Percentiles rank a stretch among this genome's conserved stretches.
Conservation (phyloP, 352 stramenopile genomes). For the Globisporangium takayamanum region DNA sequence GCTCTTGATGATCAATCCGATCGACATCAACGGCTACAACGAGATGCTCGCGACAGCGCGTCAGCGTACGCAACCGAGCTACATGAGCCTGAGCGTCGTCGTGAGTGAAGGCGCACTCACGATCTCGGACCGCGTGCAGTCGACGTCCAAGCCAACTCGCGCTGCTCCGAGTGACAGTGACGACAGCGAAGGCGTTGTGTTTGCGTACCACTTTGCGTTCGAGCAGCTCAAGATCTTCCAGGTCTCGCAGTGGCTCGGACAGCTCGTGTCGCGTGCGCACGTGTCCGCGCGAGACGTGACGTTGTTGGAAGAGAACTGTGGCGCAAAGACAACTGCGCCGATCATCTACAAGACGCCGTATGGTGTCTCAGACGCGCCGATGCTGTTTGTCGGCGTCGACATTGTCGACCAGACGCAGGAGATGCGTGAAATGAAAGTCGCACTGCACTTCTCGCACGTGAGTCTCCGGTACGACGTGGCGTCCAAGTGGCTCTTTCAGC, state of each 20-base stretch:
- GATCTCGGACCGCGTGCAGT: slow-evolving; percentile 42
- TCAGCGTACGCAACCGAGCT: slow-evolving; percentile 59
- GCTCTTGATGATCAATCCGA: slow-evolving; percentile 82
- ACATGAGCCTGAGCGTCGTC: slow-evolving; percentile 67
- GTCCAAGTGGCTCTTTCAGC: slow-evolving; percentile 76
- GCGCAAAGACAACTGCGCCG: slow-evolving; percentile 33
- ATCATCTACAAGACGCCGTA: slow-evolving; percentile 83
- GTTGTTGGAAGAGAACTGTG: slow-evolving; percentile 61
- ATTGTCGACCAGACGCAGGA: slow-evolving; percentile 79
- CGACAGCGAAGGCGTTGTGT: slow-evolving; percentile 14
- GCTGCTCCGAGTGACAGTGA: slow-evolving; percentile 3
- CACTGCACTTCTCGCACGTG: slow-evolving; percentile 80
- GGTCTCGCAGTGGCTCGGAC: slow-evolving; percentile 83
- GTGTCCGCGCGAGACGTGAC: slow-evolving; percentile 64
- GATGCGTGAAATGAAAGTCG: slow-evolving; percentile 85
- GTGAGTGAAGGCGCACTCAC: slow-evolving; percentile 55
- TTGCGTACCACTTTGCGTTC: slow-evolving; percentile 74
- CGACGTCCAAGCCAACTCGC: slow-evolving; percentile 4
- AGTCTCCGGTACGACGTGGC: slow-evolving; percentile 77
- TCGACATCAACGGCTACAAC: slow-evolving; percentile 79
- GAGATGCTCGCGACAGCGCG: slow-evolving; percentile 53
- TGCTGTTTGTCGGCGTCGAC: slow-evolving; percentile 77
- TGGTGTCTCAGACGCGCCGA: slow-evolving; percentile 59
- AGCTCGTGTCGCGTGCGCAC: slow-evolving; percentile 72
- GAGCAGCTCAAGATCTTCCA: slow-evolving; percentile 78